These are phyloP conservation scores for Penicillium crustosum DNA, from an alignment of 2,329 filamentous ascomycete species.

Conservation along the genomic window DNA sequence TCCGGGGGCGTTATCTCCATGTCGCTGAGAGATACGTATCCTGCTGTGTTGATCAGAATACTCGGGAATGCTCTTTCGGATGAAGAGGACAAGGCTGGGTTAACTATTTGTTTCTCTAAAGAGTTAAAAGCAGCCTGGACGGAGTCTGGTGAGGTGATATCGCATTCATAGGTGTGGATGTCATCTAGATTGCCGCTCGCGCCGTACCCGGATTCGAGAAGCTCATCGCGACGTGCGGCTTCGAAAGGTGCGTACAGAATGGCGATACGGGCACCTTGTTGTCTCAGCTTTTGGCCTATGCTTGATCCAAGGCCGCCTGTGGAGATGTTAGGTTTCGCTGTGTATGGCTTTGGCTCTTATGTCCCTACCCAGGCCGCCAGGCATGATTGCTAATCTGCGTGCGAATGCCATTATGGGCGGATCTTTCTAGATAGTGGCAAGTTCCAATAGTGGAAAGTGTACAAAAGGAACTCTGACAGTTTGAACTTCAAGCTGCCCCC, in stretches of 20 bases:
- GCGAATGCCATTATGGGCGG: conserved; percentile 34
- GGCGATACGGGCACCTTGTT: conserved; percentile 46
- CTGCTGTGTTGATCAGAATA: conserved; percentile 46
- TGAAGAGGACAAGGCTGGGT: conserved; percentile 6
- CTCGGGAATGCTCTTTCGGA: conserved; percentile 36
- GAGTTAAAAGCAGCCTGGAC: conserved; percentile 46
- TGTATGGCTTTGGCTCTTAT: background rate
- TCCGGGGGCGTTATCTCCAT: conserved; percentile 46
- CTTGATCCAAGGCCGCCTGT: conserved; percentile 45
- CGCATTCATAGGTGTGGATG: conserved; percentile 44
- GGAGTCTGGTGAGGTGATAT: conserved; percentile 50
- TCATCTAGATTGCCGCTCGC: conserved; percentile 18
- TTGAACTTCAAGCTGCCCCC: background rate
- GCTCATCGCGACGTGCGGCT: conserved; percentile 36
- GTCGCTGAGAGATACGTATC: conserved; percentile 48
- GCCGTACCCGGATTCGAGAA: conserved; percentile 40
- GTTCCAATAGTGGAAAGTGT: background rate
- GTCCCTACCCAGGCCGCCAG: conserved; percentile 44
- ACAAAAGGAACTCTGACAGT: background rate
- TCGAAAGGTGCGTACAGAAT: conserved; percentile 52
- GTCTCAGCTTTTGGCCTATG: conserved; percentile 43
- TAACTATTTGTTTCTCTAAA: conserved; percentile 31
- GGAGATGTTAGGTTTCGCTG: conserved; percentile 13
- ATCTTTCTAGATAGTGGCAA: no score
- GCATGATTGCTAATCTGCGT: conserved; percentile 44